Percentiles rank a stretch among this genome's conserved stretches.
These are phyloP conservation scores for Candida endomychidarum DNA, from an alignment of 805 yeast genomes.

Conservation along the genomic window DNA sequence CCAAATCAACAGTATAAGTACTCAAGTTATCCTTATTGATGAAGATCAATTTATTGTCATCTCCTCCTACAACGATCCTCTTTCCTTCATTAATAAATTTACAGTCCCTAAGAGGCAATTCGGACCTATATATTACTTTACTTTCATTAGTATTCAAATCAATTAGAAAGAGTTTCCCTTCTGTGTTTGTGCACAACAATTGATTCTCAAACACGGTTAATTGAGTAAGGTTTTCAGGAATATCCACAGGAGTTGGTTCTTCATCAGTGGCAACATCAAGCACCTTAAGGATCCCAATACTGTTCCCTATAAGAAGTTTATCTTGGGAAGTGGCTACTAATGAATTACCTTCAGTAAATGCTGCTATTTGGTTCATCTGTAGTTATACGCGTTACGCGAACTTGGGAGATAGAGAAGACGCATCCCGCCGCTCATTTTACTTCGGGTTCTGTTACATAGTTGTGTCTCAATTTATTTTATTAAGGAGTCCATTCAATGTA, in stretches of 20 bases:
- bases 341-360: conserved; percentile 44
- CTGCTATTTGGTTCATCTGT: conserved; percentile 24
- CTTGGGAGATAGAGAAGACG: too few species aligned
- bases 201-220: conserved; percentile 23
- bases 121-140: conserved; percentile 43
- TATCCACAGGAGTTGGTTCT: conserved; percentile 62
- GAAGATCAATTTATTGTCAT: conserved; percentile 55
- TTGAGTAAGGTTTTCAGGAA: conserved; percentile 46
- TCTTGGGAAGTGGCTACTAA: conserved; percentile 26
- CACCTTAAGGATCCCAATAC: conserved; percentile 53
- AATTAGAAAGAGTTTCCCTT: conserved; percentile 45
- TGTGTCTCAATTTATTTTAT: too few species aligned
- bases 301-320: conserved; percentile 51
- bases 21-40: conserved; percentile 23
- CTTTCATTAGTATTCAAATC: conserved; percentile 29
- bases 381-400: too few species aligned
- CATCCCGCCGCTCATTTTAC: too few species aligned
- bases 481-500: too few species aligned
- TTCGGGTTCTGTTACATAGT: too few species aligned
- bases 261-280: conserved; percentile 48
- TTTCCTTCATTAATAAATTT: conserved; percentile 61
- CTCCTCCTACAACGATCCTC: conserved; percentile 63
- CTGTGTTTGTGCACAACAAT: conserved; percentile 36
- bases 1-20: conserved; percentile 32
- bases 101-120: conserved; percentile 51